phyloP scores from a whole-genome alignment of 2,329 filamentous ascomycete species.

The Stagonosporopsis cucurbitacearum region DNA sequence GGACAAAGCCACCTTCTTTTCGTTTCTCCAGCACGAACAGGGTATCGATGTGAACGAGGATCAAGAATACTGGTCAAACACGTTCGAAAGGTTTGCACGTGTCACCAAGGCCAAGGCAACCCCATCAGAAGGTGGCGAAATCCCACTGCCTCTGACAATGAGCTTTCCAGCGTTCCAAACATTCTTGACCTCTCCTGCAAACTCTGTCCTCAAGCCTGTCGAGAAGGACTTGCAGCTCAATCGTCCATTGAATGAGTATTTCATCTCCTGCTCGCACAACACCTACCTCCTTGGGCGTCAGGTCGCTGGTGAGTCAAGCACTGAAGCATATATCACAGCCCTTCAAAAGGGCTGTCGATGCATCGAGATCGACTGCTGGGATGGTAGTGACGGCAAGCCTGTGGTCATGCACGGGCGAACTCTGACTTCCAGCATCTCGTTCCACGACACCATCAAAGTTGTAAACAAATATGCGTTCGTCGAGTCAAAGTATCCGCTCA shows the following conservation, averaged over 20 bases:
- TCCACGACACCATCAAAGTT: constrained; percentile 88
- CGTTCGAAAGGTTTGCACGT: constrained; percentile 72
- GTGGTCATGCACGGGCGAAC: constrained; percentile 91
- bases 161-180: constrained; percentile 78
- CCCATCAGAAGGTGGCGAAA: constrained; percentile 40
- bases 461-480: constrained; percentile 95
- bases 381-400: constrained; percentile 85
- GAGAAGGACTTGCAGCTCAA: constrained; percentile 71
- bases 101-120: constrained; percentile 51
- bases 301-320: constrained; percentile 86
- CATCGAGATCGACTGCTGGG: constrained; percentile 98
- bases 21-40: constrained; percentile 77
- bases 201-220: constrained; percentile 68
- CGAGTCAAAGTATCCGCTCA: constrained; percentile 85
- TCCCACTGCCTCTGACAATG: constrained; percentile 65
- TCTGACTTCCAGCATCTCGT: constrained; percentile 85
- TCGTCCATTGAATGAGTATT: constrained; percentile 92
- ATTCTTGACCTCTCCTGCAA: constrained; percentile 56
- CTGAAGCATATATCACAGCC: constrained; percentile 92
- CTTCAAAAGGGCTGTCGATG: constrained; percentile 90
- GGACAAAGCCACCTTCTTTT: constrained; percentile 73
- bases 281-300: constrained; percentile 94
- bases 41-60: constrained; percentile 75
- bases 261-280: constrained; percentile 98
- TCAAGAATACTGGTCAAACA: constrained; percentile 69